Percentiles rank a stretch among this genome's conserved stretches.
Conservation (phyloP, 148 eudicot species). For the Euryodendron excelsum region DNA sequence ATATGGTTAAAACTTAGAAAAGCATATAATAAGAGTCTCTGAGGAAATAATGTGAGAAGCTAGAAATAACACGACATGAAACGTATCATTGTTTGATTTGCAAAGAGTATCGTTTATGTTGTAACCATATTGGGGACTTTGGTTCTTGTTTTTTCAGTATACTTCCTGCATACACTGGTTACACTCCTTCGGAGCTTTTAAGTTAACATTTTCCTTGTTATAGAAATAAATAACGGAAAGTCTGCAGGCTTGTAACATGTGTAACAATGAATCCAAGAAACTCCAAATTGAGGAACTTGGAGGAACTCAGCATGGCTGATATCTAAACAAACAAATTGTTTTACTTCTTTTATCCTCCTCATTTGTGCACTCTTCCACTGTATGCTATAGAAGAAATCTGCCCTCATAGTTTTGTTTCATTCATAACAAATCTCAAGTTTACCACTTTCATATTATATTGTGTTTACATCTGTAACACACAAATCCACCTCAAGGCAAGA, state of each 20-base stretch:
- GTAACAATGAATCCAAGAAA: neutral
- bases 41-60: neutral
- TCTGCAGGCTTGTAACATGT: neutral
- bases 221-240: neutral
- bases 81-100: neutral
- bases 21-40: neutral
- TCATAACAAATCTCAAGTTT: no score
- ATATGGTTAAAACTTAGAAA: neutral
- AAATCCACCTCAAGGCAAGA: conserved; percentile 6
- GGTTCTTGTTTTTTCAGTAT: no score
- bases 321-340: neutral
- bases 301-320: neutral
- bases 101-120: no score
- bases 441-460: no score
- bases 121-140: neutral
- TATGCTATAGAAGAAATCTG: neutral
- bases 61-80: neutral
- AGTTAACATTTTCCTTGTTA: neutral
- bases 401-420: neutral
- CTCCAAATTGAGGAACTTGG: neutral
- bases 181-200: neutral
- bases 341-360: neutral
- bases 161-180: no score
- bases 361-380: neutral
- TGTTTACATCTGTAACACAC: neutral